phyloP scores from a whole-genome alignment of 2,329 filamentous ascomycete species.

The Cladophialophora psammophila region DNA sequence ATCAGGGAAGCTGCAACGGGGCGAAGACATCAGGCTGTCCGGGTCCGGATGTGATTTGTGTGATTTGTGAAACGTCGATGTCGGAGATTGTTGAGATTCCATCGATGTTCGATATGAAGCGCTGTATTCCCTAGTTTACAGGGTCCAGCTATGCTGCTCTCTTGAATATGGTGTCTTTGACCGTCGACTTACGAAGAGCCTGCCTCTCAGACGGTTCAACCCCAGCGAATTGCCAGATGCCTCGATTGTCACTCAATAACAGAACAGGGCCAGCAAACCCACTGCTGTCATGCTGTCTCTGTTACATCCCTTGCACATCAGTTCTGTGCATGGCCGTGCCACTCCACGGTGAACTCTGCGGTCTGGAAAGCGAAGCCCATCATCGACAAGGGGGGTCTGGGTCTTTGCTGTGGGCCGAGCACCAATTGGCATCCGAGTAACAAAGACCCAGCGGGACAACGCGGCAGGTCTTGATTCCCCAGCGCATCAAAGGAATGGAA shows the following conservation, averaged over 20 bases:
- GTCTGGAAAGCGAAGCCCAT: not conserved
- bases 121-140: not conserved
- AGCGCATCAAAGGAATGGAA: not conserved
- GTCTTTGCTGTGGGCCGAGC: not conserved
- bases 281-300: not conserved
- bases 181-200: not conserved
- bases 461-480: not conserved
- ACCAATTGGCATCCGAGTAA: not conserved
- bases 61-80: not conserved
- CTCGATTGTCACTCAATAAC: not conserved
- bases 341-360: not conserved
- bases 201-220: not conserved
- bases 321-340: not conserved
- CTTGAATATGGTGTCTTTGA: not conserved
- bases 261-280: not conserved
- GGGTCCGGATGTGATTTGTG: not conserved
- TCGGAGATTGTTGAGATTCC: not conserved
- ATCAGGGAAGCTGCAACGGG: not conserved
- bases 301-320: not conserved
- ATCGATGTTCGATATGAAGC: not conserved
- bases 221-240: not conserved
- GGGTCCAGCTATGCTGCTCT: not conserved
- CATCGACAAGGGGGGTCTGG: not conserved
- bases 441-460: not conserved
- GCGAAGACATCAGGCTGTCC: not conserved